Evolutionary conservation across 73 alveolate species (phyloP).

Genomic region (Symbiodinium natans): DNA sequence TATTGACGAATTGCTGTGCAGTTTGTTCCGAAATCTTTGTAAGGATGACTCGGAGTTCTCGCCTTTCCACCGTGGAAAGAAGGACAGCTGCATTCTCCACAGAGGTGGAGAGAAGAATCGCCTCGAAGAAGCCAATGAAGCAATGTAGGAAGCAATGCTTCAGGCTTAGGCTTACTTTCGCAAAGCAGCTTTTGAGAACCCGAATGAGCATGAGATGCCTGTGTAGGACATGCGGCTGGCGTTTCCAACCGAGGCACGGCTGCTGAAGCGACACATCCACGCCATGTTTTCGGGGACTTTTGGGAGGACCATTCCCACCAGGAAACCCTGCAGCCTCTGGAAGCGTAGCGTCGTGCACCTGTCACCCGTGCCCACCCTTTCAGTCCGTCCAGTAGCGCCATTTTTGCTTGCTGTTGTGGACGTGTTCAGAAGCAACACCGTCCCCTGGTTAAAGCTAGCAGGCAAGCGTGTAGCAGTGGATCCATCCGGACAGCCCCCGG

Average conservation of each 20-base stretch:
- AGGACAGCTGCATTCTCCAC: neutral
- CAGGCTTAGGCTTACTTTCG: neutral
- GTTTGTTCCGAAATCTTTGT: no score
- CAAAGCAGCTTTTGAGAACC: no score
- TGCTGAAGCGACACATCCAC: neutral
- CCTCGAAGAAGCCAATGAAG: neutral
- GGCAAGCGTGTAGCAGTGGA: no score
- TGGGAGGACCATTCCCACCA: neutral
- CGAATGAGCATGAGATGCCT: no score
- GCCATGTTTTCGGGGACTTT: neutral
- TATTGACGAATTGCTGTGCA: no score
- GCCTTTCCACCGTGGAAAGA: neutral
- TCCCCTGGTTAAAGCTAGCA: no score
- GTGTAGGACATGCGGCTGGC: neutral
- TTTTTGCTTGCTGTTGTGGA: no score
- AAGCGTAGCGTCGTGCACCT: neutral
- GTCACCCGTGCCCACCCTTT: no score
- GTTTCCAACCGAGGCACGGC: neutral
- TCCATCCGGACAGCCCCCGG: no score
- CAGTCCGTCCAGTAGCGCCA: no score
- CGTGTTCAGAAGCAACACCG: no score
- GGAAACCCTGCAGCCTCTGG: neutral
- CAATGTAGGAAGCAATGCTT: neutral
- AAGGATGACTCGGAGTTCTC: conserved; percentile 8
- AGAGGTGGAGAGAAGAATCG: neutral